These are phyloP conservation scores for Nephelium lappaceum DNA, from an alignment of 345 rosid genomes.

Conservation along the genomic window DNA sequence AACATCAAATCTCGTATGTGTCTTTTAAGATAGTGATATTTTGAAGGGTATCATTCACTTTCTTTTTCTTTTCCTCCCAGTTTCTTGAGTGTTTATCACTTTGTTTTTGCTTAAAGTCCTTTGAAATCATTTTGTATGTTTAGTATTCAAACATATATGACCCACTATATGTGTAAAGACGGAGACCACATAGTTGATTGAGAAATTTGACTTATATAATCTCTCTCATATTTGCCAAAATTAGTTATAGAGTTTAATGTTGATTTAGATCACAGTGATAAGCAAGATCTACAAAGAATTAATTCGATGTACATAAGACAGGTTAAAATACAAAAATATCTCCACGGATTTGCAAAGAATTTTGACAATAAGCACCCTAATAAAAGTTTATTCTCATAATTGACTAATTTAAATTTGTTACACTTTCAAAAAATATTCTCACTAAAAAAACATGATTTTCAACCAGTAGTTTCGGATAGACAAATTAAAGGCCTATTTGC, in stretches of 20 bases:
- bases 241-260: background rate
- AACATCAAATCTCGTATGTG: background rate
- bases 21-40: conserved; percentile 8
- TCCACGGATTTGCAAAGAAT: background rate
- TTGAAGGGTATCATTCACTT: background rate
- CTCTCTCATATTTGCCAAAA: background rate
- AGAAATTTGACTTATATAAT: background rate
- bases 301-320: background rate
- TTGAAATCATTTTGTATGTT: background rate
- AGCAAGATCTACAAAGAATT: background rate
- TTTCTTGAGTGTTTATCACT: background rate
- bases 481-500: no score
- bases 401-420: no score
- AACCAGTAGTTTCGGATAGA: no score
- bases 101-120: background rate
- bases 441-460: no score
- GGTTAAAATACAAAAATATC: background rate
- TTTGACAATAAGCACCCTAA: background rate
- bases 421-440: background rate
- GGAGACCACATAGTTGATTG: background rate
- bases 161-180: background rate
- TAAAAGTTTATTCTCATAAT: background rate
- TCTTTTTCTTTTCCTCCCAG: background rate
- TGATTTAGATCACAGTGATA: background rate
- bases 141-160: background rate